Percentiles rank a stretch among this genome's conserved stretches.
phyloP scores from a whole-genome alignment of 441 rosid genomes.

The Jatropha multifida region DNA sequence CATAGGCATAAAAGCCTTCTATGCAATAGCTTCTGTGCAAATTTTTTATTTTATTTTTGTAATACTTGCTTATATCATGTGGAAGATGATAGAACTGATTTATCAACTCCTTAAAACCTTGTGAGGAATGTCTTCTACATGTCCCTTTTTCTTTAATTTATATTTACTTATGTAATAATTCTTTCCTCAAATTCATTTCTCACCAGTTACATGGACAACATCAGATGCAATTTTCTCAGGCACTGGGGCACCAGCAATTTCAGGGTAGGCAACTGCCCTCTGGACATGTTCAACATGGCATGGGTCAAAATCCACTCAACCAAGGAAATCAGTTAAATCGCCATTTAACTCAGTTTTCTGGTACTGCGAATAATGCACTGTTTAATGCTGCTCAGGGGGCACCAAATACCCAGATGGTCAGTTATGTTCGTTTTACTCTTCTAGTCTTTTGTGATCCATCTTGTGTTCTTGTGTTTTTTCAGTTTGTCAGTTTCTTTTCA shows the following conservation, averaged over 20 bases:
- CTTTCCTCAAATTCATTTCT: conserved; percentile 18
- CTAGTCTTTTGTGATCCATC: conserved; percentile 3
- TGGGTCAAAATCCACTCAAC: conserved; percentile 86
- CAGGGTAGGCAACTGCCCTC: conserved; percentile 84
- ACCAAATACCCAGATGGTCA: conserved; percentile 82
- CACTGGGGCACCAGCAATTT: conserved; percentile 87
- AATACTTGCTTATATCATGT: background rate
- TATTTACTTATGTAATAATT: background rate
- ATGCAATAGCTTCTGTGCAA: no score
- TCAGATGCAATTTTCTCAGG: conserved; percentile 92
- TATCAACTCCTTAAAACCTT: background rate
- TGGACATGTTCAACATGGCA: conserved; percentile 76
- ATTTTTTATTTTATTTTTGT: no score
- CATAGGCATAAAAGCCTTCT: no score
- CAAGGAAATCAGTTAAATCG: conserved; percentile 82
- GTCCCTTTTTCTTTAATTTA: background rate
- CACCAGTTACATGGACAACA: conserved; percentile 72
- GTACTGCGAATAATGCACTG: conserved; percentile 73
- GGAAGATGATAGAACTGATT: background rate
- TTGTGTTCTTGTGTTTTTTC: background rate
- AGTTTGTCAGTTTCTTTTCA: background rate
- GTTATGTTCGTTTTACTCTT: conserved; percentile 31
- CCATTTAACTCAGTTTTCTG: conserved; percentile 76
- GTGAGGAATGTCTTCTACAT: background rate
- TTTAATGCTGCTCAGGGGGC: conserved; percentile 92